A percentile compares a stretch with the other conserved stretches of the same genome.
phyloP scores from a whole-genome alignment of 129 eudicot genomes.

The Artemisia annua region DNA sequence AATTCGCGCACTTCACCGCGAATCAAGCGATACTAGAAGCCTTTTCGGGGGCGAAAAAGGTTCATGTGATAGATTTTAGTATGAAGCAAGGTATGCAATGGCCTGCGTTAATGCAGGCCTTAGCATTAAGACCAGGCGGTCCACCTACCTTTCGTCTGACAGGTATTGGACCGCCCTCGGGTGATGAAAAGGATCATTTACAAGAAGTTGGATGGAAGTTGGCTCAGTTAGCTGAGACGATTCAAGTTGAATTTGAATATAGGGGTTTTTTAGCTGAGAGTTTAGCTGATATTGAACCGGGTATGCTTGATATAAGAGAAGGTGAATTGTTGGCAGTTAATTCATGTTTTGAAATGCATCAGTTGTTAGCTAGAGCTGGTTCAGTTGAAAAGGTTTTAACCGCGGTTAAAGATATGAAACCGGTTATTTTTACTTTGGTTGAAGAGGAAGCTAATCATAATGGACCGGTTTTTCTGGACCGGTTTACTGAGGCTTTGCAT shows the following conservation, averaged over 20 bases:
- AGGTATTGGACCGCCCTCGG: constrained; percentile 67
- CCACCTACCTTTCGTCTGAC: constrained; percentile 78
- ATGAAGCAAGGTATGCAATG: constrained; percentile 92
- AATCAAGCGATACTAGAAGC: constrained; percentile 91
- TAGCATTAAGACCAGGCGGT: constrained; percentile 69
- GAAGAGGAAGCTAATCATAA: constrained; percentile 83
- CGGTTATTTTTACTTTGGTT: constrained; percentile 63
- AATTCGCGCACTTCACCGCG: constrained; percentile 91
- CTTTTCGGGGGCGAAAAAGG: constrained; percentile 45
- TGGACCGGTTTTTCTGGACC: constrained; percentile 60
- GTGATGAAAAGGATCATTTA: constrained; percentile 55
- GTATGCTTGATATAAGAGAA: constrained; percentile 55
- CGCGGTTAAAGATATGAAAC: constrained; percentile 48
- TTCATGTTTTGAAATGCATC: constrained; percentile 75
- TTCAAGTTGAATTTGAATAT: constrained; percentile 62
- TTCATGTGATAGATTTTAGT: constrained; percentile 85
- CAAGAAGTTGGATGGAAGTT: constrained; percentile 80
- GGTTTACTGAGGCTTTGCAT: constrained; percentile 76
- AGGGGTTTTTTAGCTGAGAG: constrained; percentile 55
- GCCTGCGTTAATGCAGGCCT: constrained; percentile 86
- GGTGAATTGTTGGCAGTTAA: constrained; percentile 71
- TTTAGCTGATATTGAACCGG: constrained; percentile 62
- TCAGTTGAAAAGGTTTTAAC: constrained; percentile 56
- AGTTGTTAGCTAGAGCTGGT: constrained; percentile 52
- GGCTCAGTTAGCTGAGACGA: constrained; percentile 67